A percentile compares a stretch with the other conserved stretches of the same genome.
These are phyloP conservation scores for Borealophlyctis nickersoniae DNA, from an alignment of 192 early-diverging fungal genomes.

Conservation along the genomic window DNA sequence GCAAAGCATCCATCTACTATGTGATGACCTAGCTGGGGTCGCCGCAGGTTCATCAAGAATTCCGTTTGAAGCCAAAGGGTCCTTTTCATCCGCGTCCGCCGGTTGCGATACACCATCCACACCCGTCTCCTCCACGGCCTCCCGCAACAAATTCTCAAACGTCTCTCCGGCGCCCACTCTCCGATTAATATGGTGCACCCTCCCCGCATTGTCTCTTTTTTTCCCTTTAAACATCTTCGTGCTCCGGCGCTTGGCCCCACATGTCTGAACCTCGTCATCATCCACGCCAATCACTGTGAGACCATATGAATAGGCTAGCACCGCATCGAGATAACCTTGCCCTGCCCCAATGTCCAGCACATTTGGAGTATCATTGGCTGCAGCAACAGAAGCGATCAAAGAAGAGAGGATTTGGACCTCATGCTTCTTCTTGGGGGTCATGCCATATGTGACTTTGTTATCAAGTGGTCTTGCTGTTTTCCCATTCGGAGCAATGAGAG, in stretches of 20 bases:
- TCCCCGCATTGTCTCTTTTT: constrained; percentile 2
- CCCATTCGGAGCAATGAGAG: background rate
- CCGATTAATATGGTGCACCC: constrained; percentile 34
- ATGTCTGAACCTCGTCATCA: constrained; percentile 65
- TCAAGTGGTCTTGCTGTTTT: constrained; percentile 27
- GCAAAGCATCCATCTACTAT: constrained; percentile 63
- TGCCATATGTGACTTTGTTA: constrained; percentile 61
- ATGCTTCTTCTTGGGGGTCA: constrained; percentile 71
- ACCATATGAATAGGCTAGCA: constrained; percentile 63
- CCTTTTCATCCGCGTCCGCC: background rate
- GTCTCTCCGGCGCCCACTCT: constrained; percentile 27
- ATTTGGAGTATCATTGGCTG: constrained; percentile 32
- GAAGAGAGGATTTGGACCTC: constrained; percentile 62
- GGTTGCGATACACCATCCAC: background rate
- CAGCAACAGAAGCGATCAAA: constrained; percentile 55
- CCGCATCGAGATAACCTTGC: constrained; percentile 70
- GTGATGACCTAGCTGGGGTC: background rate
- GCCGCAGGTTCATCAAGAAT: background rate
- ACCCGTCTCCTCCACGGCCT: constrained; percentile 13
- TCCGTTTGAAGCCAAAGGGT: background rate
- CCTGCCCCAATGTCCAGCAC: constrained; percentile 76
- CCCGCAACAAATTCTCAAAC: constrained; percentile 25
- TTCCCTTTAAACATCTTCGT: constrained; percentile 35
- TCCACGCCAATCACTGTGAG: constrained; percentile 69
- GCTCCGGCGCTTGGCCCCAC: constrained; percentile 64